phyloP scores from a whole-genome alignment of 805 yeast genomes.

The Ogataea minuta region DNA sequence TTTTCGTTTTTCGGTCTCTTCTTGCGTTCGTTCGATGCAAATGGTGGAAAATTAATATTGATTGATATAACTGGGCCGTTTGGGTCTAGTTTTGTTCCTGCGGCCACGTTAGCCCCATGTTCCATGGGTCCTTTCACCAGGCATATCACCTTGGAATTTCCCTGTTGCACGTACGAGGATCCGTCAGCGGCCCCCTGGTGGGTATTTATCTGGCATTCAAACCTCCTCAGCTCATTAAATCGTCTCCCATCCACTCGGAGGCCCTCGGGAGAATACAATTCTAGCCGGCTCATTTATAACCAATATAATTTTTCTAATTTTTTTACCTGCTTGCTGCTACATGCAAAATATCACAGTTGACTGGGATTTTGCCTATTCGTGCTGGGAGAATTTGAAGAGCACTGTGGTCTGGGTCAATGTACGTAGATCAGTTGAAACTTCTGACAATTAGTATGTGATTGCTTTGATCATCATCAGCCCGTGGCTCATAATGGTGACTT shows the following conservation, averaged over 20 bases:
- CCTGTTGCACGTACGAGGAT: conserved; percentile 88
- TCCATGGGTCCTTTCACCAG: conserved; percentile 89
- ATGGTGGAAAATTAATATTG: conserved; percentile 71
- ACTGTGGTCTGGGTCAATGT: conserved; percentile 24
- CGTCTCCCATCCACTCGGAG: conserved; percentile 90
- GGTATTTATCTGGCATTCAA: conserved; percentile 79
- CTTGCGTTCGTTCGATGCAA: conserved; percentile 73
- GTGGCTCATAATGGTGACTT: conserved; percentile 21
- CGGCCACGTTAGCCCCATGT: conserved; percentile 40
- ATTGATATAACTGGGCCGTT: conserved; percentile 63
- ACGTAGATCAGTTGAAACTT: conserved; percentile 1
- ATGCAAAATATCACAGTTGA: conserved; percentile 9
- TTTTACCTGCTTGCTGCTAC: not conserved
- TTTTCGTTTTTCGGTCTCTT: conserved; percentile 66
- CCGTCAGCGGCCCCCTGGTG: conserved; percentile 90
- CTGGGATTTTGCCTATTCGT: conserved; percentile 2
- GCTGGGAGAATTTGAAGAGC: conserved; percentile 16
- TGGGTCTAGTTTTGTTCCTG: conserved; percentile 51
- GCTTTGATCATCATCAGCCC: conserved; percentile 27
- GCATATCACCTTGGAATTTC: conserved; percentile 85
- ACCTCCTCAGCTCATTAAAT: conserved; percentile 87
- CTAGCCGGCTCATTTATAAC: conserved; percentile 46
- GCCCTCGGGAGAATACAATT: conserved; percentile 94
- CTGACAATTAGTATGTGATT: conserved; percentile 17
- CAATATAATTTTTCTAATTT: conserved; percentile 3